Conservation (phyloP, 2,329 filamentous ascomycete species). For the Fusarium sp. region DNA sequence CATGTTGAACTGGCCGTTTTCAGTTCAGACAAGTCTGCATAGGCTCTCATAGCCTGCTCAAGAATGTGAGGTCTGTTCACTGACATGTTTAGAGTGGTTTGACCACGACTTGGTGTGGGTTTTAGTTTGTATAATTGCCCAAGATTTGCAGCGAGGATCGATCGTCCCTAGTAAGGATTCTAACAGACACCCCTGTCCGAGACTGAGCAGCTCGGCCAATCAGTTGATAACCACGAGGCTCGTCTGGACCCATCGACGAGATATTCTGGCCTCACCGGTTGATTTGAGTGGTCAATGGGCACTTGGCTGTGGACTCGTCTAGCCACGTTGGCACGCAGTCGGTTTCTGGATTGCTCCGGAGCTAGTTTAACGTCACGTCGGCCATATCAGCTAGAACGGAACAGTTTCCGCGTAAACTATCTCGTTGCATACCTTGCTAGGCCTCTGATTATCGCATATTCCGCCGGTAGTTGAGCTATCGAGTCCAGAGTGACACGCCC, state of each 20-base stretch:
- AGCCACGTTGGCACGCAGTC: not conserved
- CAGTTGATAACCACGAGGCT: not conserved
- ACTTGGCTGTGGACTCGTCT: not conserved
- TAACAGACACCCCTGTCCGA: slow-evolving; percentile 13
- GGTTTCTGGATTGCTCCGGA: not conserved
- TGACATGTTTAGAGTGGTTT: not conserved
- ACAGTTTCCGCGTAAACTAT: not conserved
- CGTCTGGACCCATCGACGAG: slow-evolving; percentile 15
- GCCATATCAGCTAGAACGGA: not conserved
- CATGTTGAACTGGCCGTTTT: not conserved
- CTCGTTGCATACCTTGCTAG: not conserved
- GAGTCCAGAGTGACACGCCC: not conserved
- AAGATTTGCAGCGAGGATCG: slow-evolving; percentile 24
- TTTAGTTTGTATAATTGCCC: slow-evolving; percentile 2
- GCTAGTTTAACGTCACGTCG: not conserved
- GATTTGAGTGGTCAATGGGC: slow-evolving; percentile 15
- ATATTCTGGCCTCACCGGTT: slow-evolving; percentile 28
- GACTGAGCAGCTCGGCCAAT: slow-evolving; percentile 3
- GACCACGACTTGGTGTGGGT: slow-evolving; percentile 4
- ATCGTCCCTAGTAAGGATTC: slow-evolving; percentile 14
- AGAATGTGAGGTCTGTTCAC: slow-evolving; percentile 5
- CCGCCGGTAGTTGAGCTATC: too few species aligned
- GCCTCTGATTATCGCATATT: too few species aligned
- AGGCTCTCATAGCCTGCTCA: not conserved
- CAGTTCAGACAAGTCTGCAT: too few species aligned